Conservation (phyloP, 352 stramenopile species). For the Pythium phragmiticola region DNA sequence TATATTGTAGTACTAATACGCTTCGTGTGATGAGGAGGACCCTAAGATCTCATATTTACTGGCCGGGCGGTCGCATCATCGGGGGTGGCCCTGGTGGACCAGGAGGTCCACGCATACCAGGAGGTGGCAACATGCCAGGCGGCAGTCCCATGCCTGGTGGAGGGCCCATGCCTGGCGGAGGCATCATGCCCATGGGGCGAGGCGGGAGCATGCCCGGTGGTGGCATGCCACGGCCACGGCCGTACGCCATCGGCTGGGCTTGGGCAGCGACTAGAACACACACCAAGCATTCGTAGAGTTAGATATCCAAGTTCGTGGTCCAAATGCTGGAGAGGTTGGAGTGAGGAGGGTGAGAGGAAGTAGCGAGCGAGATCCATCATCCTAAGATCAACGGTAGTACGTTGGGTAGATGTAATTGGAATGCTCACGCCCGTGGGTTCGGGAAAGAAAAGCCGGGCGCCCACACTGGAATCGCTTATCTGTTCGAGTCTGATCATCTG, state of each 20-base stretch:
- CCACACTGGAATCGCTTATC: slow-evolving; percentile 66
- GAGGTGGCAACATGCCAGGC: slow-evolving; percentile 74
- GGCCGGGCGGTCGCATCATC: slow-evolving; percentile 73
- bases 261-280: slow-evolving; percentile 61
- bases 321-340: background rate
- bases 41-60: slow-evolving; percentile 42
- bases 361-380: slow-evolving; percentile 58
- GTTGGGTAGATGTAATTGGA: slow-evolving; percentile 35
- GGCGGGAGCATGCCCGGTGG: slow-evolving; percentile 58
- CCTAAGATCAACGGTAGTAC: slow-evolving; percentile 87
- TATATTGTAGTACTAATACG: slow-evolving; percentile 15
- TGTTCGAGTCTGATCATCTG: slow-evolving; percentile 85
- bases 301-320: slow-evolving; percentile 1
- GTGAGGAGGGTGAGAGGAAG: slow-evolving; percentile 1
- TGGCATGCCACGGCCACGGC: slow-evolving; percentile 72
- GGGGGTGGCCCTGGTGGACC: slow-evolving; percentile 46
- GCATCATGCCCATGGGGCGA: slow-evolving; percentile 50
- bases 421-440: slow-evolving; percentile 59
- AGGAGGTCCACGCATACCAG: slow-evolving; percentile 54
- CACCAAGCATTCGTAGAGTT: background rate
- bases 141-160: slow-evolving; percentile 45
- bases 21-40: background rate
- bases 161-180: slow-evolving; percentile 58
- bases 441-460: slow-evolving; percentile 59
- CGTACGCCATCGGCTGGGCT: slow-evolving; percentile 78